phyloP scores from a whole-genome alignment of 1,139 yeast species.

The Spathaspora sp. region DNA sequence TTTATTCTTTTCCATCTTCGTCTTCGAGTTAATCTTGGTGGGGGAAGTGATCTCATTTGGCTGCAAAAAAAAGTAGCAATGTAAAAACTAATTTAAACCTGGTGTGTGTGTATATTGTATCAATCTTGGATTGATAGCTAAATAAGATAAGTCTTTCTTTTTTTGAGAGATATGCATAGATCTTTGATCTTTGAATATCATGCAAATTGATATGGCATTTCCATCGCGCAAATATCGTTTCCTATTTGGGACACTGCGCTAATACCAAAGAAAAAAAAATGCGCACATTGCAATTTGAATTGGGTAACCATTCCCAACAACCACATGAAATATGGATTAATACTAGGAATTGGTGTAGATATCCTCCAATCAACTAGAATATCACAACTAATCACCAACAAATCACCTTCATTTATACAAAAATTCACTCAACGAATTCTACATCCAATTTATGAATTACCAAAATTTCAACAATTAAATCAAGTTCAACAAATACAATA shows the following conservation, averaged over 20 bases:
- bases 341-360: constrained; percentile 63
- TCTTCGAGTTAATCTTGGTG: constrained; percentile 39
- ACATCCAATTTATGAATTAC: constrained; percentile 48
- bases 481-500: constrained; percentile 17
- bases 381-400: constrained; percentile 32
- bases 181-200: too few relatives aligned
- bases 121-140: too few relatives aligned
- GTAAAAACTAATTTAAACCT: too few relatives aligned
- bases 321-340: constrained; percentile 13
- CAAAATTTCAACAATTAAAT: constrained; percentile 27
- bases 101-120: too few relatives aligned
- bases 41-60: constrained; percentile 45
- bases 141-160: too few relatives aligned
- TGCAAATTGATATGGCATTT: too few relatives aligned
- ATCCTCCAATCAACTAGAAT: constrained; percentile 54
- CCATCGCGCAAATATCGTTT: too few relatives aligned
- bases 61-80: neutral
- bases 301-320: neutral
- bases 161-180: too few relatives aligned
- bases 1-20: constrained; percentile 39
- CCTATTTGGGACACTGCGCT: too few relatives aligned
- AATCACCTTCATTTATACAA: constrained; percentile 24
- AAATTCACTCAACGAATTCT: constrained; percentile 52
- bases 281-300: too few relatives aligned
- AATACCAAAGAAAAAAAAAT: too few relatives aligned